These are phyloP conservation scores for Dryadomyces quercus-mongolicae DNA, from an alignment of 2,329 filamentous ascomycete species.

Conservation along the genomic window DNA sequence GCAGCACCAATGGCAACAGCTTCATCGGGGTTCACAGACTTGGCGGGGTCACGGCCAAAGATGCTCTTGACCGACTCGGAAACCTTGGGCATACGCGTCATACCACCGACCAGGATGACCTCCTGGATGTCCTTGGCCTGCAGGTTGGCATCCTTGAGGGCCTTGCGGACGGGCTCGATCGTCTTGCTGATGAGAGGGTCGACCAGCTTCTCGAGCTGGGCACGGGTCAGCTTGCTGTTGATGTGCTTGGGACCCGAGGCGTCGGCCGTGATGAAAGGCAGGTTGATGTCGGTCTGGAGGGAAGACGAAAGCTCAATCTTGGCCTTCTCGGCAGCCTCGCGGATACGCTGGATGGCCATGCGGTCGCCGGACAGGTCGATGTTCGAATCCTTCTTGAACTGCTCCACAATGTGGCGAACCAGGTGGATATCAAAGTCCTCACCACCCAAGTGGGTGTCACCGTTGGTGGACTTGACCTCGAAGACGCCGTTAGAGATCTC, in stretches of 20 bases:
- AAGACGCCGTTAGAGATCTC: constrained; percentile 89
- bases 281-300: constrained; percentile 89
- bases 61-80: constrained; percentile 88
- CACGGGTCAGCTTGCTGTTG: constrained; percentile 95
- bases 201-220: constrained; percentile 99
- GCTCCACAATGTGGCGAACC: constrained; percentile 65
- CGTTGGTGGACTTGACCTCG: constrained; percentile 85
- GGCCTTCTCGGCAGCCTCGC: constrained; percentile 98
- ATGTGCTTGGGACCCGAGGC: constrained; percentile 96
- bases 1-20: constrained; percentile 96
- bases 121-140: constrained; percentile 93
- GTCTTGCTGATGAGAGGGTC: constrained; percentile 99
- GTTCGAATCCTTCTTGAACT: constrained; percentile 95
- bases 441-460: constrained; percentile 96
- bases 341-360: constrained; percentile 99
- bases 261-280: constrained; percentile 93
- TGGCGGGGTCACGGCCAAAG: constrained; percentile 94
- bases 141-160: constrained; percentile 90
- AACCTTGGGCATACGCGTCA: constrained; percentile 98
- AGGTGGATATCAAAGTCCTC: constrained; percentile 98
- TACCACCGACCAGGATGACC: constrained; percentile 96
- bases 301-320: constrained; percentile 95
- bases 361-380: constrained; percentile 88
- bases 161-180: constrained; percentile 95
- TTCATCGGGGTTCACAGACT: constrained; percentile 99